A percentile compares a stretch with the other conserved stretches of the same genome.
Evolutionary conservation across 441 rosid genomes (phyloP).

Genomic region (Hypseocharis bilobata): DNA sequence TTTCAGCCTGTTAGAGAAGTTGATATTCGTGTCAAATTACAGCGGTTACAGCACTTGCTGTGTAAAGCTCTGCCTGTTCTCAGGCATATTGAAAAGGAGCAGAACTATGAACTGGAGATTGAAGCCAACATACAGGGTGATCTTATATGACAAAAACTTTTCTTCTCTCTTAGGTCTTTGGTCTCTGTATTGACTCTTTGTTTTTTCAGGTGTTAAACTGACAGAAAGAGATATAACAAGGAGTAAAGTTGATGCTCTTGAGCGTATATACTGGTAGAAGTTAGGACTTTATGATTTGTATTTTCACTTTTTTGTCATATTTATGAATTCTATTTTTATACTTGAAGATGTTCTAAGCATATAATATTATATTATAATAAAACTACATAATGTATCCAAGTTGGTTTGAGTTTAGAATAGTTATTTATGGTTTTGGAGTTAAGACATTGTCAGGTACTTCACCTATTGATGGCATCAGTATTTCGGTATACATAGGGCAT

Average conservation of each 20-base stretch:
- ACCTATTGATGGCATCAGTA: not conserved
- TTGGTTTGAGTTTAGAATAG: not conserved
- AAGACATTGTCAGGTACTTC: not conserved
- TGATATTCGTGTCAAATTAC: not conserved
- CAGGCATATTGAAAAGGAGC: slow-evolving; percentile 17
- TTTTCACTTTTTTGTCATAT: not conserved
- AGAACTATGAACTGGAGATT: slow-evolving; percentile 8
- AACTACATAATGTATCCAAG: not conserved
- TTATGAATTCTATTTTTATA: not conserved
- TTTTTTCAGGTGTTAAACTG: slow-evolving; percentile 12
- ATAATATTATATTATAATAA: not conserved
- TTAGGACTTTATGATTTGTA: not conserved
- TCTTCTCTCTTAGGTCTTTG: not conserved
- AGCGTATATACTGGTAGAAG: slow-evolving; percentile 24
- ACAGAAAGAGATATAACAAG: slow-evolving; percentile 6
- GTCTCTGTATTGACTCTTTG: slow-evolving; percentile 1
- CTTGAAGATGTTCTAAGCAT: not conserved
- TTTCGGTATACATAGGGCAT: too few species aligned
- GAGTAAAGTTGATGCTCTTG: slow-evolving; percentile 11
- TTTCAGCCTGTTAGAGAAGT: slow-evolving; percentile 7
- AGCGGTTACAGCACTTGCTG: slow-evolving; percentile 13
- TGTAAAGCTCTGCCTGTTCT: slow-evolving; percentile 15
- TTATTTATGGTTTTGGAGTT: not conserved
- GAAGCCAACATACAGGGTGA: slow-evolving; percentile 17
- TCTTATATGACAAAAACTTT: slow-evolving; percentile 1